Base-by-base conservation (phyloP, 495 filamentous ascomycete species). In the Lophiostoma macrostomum region DNA sequence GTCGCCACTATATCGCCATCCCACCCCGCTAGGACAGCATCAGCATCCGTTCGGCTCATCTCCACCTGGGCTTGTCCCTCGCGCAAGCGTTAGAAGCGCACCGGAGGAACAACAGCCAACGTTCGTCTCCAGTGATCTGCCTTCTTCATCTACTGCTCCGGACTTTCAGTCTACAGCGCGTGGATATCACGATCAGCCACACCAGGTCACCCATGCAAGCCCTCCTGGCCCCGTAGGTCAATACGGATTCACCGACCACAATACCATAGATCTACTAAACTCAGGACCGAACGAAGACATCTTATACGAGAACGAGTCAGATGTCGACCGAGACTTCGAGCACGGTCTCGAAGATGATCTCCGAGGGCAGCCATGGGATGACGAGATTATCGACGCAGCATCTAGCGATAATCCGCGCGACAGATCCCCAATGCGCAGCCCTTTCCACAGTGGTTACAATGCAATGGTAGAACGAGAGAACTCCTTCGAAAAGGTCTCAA, bases 401-500 rank as follows among this genome's bases (percentile, higher is more conserved):
- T n/a, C n/a, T n/a, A n/a, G n/a, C n/a, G n/a, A n/a, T n/a, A n/a
- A n/a, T n/a, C n/a, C n/a, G n/a, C n/a, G n/a, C n/a, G n/a, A n/a
- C n/a, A n/a, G n/a, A n/a, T n/a, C n/a, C n/a, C n/a, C n/a, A n/a
- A n/a, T n/a, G n/a, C n/a, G n/a, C n/a, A n/a, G n/a, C n/a, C n/a
- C n/a, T n/a, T n/a, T n/a, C n/a, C n/a, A n/a, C n/a, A n/a, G n/a
- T n/a, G n/a, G n/a, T n/a, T n/a, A n/a, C n/a, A n/a, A n/a, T n/a
- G n/a, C n/a, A n/a, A n/a, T n/a, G n/a, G n/a, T 43, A n/a, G 49
- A 41, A 19, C 63, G 63, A 1, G 61, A 60, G 8, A 56, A 58
- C 42, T 61, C 63, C n/a, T 71, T 71, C 41, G 35, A 61, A 16
- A 66, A 69, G 55, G 41, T 66, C 2, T 53, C 65, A 0, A 16